These are phyloP conservation scores for Exobasidium cylindrosporum DNA, from an alignment of 1,284 basidiomycete species.

Conservation along the genomic window DNA sequence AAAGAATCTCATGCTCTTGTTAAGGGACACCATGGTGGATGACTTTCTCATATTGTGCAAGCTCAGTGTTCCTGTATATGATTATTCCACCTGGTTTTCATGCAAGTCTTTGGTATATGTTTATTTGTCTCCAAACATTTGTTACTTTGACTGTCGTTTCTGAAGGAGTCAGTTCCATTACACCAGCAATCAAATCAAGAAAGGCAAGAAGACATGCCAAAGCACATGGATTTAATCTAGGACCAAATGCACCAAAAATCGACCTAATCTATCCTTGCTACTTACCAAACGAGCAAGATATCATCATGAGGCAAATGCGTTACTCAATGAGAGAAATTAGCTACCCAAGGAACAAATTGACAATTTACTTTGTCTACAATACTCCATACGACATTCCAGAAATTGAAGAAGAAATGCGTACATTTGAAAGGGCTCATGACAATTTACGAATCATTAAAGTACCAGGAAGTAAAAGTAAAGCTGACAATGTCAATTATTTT, in stretches of 20 bases:
- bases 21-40: conserved; percentile 37
- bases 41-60: conserved; percentile 25
- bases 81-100: conserved; percentile 31
- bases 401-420: conserved; percentile 30
- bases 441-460: conserved; percentile 40
- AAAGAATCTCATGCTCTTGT: conserved; percentile 10
- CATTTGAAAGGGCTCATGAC: conserved; percentile 27
- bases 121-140: conserved; percentile 32
- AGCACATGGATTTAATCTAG: conserved; percentile 13
- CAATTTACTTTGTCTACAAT: conserved; percentile 47
- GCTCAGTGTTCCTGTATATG: conserved; percentile 38
- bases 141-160: conserved; percentile 32
- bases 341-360: conserved; percentile 33
- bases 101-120: conserved; percentile 38
- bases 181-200: conserved; percentile 32
- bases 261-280: conserved; percentile 44
- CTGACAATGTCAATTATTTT: conserved; percentile 47
- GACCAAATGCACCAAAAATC: conserved; percentile 29
- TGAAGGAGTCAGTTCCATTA: conserved; percentile 36
- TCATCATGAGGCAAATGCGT: conserved; percentile 41
- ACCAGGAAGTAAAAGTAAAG: conserved; percentile 37
- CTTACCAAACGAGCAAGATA: conserved; percentile 44
- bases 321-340: conserved; percentile 38
- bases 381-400: conserved; percentile 40
- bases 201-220: conserved; percentile 30